phyloP scores from a whole-genome alignment of 495 filamentous ascomycete genomes.

The Penicillium simplicissimum region DNA sequence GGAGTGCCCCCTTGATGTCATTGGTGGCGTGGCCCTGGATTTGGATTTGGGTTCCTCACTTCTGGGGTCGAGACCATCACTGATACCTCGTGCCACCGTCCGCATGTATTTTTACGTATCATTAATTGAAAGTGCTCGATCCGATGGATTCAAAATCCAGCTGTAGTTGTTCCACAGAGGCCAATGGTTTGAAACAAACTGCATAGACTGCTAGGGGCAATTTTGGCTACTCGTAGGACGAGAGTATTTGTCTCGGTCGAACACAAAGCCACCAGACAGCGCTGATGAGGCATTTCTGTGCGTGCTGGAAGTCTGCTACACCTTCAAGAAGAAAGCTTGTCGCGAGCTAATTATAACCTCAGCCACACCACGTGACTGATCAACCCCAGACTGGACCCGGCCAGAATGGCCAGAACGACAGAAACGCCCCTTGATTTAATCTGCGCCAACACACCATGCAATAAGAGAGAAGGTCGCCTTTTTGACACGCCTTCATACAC shows the following conservation, averaged over 20 bases:
- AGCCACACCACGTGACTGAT: conserved; percentile 14
- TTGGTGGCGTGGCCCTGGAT: conserved; percentile 8
- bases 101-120: conserved; percentile 28
- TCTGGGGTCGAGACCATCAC: not conserved
- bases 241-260: not conserved
- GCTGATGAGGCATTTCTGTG: too few species aligned
- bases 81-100: conserved; percentile 8
- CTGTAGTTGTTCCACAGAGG: not conserved
- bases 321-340: too few species aligned
- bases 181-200: not conserved
- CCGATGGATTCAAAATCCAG: not conserved
- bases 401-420: conserved; percentile 6
- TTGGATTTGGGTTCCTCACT: not conserved
- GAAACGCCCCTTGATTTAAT: conserved; percentile 15
- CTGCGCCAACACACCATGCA: conserved; percentile 10
- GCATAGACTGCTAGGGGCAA: not conserved
- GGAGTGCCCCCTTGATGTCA: not conserved
- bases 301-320: too few species aligned
- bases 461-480: not conserved
- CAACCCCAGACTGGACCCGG: not conserved
- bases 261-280: too few species aligned
- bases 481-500: not conserved
- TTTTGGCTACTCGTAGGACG: not conserved
- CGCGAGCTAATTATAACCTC: not conserved
- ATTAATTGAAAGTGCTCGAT: conserved; percentile 15